Percentiles rank a stretch among this genome's conserved stretches.
Evolutionary conservation across 352 stramenopile genomes (phyloP).

Genomic region (Phytophthora ramorum): DNA sequence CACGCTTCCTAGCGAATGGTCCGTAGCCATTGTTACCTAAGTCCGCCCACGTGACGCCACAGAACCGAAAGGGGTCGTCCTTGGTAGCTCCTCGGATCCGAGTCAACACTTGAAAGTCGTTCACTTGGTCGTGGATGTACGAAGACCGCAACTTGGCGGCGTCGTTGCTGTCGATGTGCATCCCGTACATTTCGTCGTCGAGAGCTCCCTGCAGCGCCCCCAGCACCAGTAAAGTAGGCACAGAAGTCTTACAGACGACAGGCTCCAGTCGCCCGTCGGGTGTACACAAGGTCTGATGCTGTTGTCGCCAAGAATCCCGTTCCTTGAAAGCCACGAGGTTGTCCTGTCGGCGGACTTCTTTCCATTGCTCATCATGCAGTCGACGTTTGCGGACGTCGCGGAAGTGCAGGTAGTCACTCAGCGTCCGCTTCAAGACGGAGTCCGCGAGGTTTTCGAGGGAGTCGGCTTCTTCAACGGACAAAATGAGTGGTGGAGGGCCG

Average conservation of each 20-base stretch:
- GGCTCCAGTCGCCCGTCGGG: slow-evolving; percentile 25
- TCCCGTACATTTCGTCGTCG: slow-evolving; percentile 66
- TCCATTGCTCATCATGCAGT: slow-evolving; percentile 47
- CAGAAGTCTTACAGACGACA: slow-evolving; percentile 30
- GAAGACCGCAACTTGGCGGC: slow-evolving; percentile 45
- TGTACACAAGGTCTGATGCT: slow-evolving; percentile 31
- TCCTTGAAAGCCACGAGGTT: slow-evolving; percentile 56
- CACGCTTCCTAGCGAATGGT: slow-evolving; percentile 36
- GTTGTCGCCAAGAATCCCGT: slow-evolving; percentile 33
- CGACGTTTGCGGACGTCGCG: slow-evolving; percentile 39
- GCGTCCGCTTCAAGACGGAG: slow-evolving; percentile 36
- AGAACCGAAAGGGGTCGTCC: slow-evolving; percentile 46
- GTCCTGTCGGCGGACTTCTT: slow-evolving; percentile 38
- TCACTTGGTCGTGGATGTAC: slow-evolving; percentile 48
- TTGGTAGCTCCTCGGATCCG: slow-evolving; percentile 35
- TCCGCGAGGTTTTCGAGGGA: slow-evolving; percentile 37
- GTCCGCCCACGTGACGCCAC: slow-evolving; percentile 47
- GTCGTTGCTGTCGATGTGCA: slow-evolving; percentile 40
- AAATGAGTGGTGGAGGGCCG: slow-evolving; percentile 22
- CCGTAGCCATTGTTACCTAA: slow-evolving; percentile 32
- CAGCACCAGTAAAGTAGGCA: slow-evolving; percentile 39
- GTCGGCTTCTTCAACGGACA: slow-evolving; percentile 33
- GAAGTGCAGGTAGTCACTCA: slow-evolving; percentile 42
- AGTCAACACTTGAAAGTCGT: slow-evolving; percentile 48
- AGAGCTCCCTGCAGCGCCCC: slow-evolving; percentile 58